Base-by-base conservation (phyloP, 2,329 filamentous ascomycete genomes). In the Blastomyces gilchristii region DNA sequence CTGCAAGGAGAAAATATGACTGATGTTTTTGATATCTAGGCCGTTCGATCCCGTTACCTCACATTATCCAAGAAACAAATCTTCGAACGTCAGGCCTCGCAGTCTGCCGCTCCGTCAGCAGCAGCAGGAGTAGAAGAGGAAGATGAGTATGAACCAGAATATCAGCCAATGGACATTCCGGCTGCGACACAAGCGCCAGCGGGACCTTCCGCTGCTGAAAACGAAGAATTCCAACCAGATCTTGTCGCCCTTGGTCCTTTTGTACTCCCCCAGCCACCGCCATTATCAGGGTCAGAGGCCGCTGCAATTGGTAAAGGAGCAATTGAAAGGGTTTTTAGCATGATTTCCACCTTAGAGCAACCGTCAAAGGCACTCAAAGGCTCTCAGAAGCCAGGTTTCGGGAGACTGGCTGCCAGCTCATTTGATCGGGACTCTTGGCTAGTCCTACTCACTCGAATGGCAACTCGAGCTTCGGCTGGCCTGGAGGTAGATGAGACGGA, bases 81-180 rank as follows among this genome's bases (percentile, higher is more conserved):
- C 25, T 67, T 65, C 53, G 66, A 67, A 47, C 50, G 64, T 66
- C 67, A 67, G 34, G 22, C 16, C 8, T 47, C 57, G 65, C 64
- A 74, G 68, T 67, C 74, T 65, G 62, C 69, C 67, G 67, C 73
- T 67, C 69, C 60, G 53, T 62, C 67, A 43, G 41, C 57, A 57
- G 34, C 49, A 28, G 11, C 49, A n/a, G 52, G 8, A 11, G 70
- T 74, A 57, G 86, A 88, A 9, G 91, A 96, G 52, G 92, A 96
- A 25, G 91, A 96, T 67, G 90, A 96, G 69, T 97, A 97, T 71
- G 93, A 97, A 70, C 92, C 93, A 0, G 89, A 95, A 71, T 91
- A 91, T 68, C 85, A 87, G 64, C 83, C 88, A 9, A 85, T 86
- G 45, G 90, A 95, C 73, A 63, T 72, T 39, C 54, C 71, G 2